Base-by-base conservation (phyloP, 2,329 filamentous ascomycete genomes). In the Aspergillus transmontanensis region DNA sequence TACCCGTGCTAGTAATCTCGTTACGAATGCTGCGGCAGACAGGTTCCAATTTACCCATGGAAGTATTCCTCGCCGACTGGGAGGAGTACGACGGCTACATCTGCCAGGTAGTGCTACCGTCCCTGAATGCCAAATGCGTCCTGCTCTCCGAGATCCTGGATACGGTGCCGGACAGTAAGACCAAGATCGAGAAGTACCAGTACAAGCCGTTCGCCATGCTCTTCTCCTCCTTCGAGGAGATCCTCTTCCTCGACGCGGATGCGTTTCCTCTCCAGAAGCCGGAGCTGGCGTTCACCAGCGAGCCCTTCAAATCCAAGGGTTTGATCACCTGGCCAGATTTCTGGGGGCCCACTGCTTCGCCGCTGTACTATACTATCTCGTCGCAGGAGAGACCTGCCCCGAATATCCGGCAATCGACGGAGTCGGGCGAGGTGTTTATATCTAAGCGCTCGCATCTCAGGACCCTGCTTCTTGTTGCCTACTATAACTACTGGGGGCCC, bases 231-330 rank as follows among this genome's bases (percentile, higher is more conserved):
- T 85, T 84, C 60, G 78, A 82, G 63, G 75, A 82, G 32, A 75
- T 84, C 9, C 73, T 84, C 7, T 84, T 82, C 67, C 71, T 84
- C 16, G 82, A 84, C 60, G 80, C 80, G 1, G 82, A 84, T 57
- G 76, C 77, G 43, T 81, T 84, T 39, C 78, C 82, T 0, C 62
- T 83, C 3, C 67, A 75, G 4, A 71, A 78, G 30, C 82, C 82
- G 0, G 77, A 80, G 11, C 51, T 65, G 4, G 69, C 83, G 0
- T 83, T 85, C 68, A 65, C 63, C 1, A 68, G 69, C 1, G 74
- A 80, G 16, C 78, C 80, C 0, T 84, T 83, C 70, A 69, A 65
- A 6, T 71, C 75, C 2, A 76, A 62, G 1, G 76, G 78, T 1
- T 71, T 84, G 59, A 69, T 84, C 5, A 76, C 77, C 6, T 84